These are phyloP conservation scores for Decorospora gaudefroyi DNA, from an alignment of 2,329 filamentous ascomycete species.

Conservation along the genomic window DNA sequence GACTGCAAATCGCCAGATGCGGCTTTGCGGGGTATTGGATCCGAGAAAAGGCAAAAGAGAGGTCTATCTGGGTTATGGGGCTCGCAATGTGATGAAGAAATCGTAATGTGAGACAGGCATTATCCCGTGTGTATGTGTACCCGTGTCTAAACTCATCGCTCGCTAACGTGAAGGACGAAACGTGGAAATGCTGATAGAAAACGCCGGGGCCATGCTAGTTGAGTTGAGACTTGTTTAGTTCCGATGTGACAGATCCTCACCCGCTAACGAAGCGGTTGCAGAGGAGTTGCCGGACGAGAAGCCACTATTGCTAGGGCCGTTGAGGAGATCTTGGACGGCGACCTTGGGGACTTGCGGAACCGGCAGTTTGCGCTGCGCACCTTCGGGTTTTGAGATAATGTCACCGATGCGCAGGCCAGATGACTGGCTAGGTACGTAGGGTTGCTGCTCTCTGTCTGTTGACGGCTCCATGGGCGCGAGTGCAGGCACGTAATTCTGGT, in stretches of 20 bases:
- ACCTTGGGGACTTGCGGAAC: constrained; percentile 91
- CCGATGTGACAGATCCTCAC: constrained; percentile 52
- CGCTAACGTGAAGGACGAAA: constrained; percentile 37
- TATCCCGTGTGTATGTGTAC: constrained; percentile 26
- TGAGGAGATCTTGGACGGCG: constrained; percentile 81
- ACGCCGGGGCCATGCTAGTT: constrained; percentile 38
- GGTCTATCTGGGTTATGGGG: constrained; percentile 28
- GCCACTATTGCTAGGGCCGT: constrained; percentile 60
- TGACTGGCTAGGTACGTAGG: constrained; percentile 59
- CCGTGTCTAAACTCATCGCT: constrained; percentile 44
- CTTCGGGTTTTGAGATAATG: constrained; percentile 88
- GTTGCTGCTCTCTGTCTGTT: constrained; percentile 62
- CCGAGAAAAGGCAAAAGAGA: constrained; percentile 38
- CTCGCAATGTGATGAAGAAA: constrained; percentile 28
- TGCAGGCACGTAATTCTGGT: constrained; percentile 62
- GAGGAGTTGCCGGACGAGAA: constrained; percentile 78
- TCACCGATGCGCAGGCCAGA: constrained; percentile 83
- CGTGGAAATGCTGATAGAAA: constrained; percentile 39
- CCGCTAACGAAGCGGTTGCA: constrained; percentile 75
- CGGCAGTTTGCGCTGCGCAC: constrained; percentile 85
- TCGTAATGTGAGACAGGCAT: constrained; percentile 37
- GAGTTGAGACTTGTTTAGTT: constrained; percentile 29
- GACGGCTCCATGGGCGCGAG: constrained; percentile 73
- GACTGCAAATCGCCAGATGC: constrained; percentile 34
- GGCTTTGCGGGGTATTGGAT: constrained; percentile 45